Conservation (phyloP, 805 yeast genomes). For the Metschnikowia bowlesiae region DNA sequence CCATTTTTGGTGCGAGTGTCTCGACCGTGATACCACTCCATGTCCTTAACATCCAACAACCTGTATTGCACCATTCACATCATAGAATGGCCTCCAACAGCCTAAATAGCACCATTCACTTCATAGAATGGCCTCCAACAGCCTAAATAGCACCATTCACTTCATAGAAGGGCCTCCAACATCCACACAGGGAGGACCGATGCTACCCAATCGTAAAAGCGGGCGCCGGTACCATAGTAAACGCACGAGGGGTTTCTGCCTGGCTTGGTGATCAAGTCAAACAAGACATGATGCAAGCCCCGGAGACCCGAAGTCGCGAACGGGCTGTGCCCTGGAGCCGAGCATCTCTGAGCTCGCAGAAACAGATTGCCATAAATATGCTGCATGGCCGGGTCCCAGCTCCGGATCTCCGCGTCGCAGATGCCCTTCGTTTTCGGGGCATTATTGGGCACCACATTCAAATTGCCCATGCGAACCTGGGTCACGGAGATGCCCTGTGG, state of each 20-base stretch:
- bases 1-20: no score
- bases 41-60: no score
- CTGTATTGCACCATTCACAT: no score
- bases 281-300: constrained; percentile 36
- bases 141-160: no score
- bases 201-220: constrained; percentile 33
- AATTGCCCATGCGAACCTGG: constrained; percentile 39
- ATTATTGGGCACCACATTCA: constrained; percentile 24
- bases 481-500: constrained; percentile 36
- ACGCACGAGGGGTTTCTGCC: constrained; percentile 26
- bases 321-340: constrained; percentile 31
- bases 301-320: constrained; percentile 20
- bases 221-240: constrained; percentile 42
- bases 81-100: constrained; percentile 17
- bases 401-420: constrained; percentile 33
- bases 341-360: constrained; percentile 25
- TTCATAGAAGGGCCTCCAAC: constrained; percentile 13
- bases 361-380: constrained; percentile 30
- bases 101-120: no score
- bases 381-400: constrained; percentile 36
- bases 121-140: background rate
- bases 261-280: constrained; percentile 31
- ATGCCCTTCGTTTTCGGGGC: constrained; percentile 23
- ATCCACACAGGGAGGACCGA: constrained; percentile 30
- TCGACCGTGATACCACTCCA: no score